Evolutionary conservation across 441 rosid species (phyloP).

Genomic region (Flueggea neowawraea): DNA sequence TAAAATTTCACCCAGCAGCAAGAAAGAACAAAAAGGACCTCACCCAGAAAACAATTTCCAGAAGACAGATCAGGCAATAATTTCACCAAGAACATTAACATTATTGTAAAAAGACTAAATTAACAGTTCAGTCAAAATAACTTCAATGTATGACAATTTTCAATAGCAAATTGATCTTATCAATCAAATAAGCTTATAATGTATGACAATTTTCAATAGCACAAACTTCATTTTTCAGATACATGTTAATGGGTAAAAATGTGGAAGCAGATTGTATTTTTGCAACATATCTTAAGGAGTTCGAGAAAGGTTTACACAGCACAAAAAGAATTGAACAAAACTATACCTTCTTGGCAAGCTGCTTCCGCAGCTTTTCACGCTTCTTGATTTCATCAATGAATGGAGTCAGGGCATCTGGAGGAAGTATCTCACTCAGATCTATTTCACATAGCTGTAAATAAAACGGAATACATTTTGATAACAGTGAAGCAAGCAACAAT

Average conservation of each 20-base stretch:
- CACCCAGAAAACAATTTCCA: no score
- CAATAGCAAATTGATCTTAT: not conserved
- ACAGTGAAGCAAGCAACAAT: not conserved
- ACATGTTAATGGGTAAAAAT: no score
- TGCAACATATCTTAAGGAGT: no score
- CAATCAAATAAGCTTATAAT: not conserved
- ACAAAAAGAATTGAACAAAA: not conserved
- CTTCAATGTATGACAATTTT: no score
- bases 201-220: not conserved
- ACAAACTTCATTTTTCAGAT: no score
- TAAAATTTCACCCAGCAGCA: not conserved
- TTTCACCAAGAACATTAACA: no score
- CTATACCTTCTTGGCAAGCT: conserved; percentile 66
- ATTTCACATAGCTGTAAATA: conserved; percentile 83
- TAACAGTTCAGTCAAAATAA: no score
- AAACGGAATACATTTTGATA: conserved; percentile 6
- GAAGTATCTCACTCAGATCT: conserved; percentile 66
- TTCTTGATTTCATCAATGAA: conserved; percentile 88
- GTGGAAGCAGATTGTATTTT: no score
- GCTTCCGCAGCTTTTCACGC: conserved; percentile 85
- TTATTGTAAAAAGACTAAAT: no score
- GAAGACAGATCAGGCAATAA: no score
- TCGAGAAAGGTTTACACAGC: no score
- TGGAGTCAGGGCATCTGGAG: conserved; percentile 64
- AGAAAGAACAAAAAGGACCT: not conserved